These are phyloP conservation scores for Globisporangium ultimum DNA, from an alignment of 352 stramenopile species.

Conservation along the genomic window DNA sequence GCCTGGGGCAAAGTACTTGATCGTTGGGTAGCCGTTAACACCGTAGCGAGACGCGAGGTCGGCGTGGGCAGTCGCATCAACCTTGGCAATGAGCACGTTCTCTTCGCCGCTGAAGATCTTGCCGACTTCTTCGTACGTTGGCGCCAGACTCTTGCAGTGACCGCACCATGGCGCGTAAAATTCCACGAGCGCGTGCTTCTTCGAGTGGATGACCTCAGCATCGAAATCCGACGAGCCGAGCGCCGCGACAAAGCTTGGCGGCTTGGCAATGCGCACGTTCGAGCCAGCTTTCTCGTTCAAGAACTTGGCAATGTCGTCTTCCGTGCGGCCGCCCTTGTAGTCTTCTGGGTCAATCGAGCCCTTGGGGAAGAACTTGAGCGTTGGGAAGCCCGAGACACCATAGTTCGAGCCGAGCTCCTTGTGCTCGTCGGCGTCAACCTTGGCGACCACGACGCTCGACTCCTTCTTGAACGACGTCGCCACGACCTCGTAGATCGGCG, in stretches of 20 bases:
- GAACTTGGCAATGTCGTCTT: conserved; percentile 79
- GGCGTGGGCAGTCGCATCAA: conserved; percentile 67
- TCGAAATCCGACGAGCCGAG: conserved; percentile 73
- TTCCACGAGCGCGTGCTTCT: conserved; percentile 89
- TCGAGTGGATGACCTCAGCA: conserved; percentile 71
- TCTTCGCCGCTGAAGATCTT: conserved; percentile 75
- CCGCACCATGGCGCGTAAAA: conserved; percentile 95
- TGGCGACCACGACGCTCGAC: conserved; percentile 78
- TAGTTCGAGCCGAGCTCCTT: conserved; percentile 79
- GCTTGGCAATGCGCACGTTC: conserved; percentile 67
- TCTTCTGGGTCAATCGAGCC: conserved; percentile 75
- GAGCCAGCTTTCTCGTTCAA: conserved; percentile 76
- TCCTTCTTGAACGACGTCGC: conserved; percentile 86
- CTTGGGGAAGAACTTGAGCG: conserved; percentile 90
- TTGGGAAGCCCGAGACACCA: conserved; percentile 91
- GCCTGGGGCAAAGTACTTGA: conserved; percentile 89
- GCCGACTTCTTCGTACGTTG: conserved; percentile 85
- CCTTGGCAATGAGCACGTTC: conserved; percentile 80
- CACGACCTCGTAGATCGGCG: conserved; percentile 80
- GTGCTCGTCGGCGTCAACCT: conserved; percentile 89
- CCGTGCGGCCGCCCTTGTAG: conserved; percentile 82
- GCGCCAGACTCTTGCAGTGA: conserved; percentile 91
- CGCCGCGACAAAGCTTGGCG: conserved; percentile 59
- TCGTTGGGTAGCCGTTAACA: conserved; percentile 88
- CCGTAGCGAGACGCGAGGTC: conserved; percentile 75